Percentiles rank a stretch among this genome's conserved stretches.
These are phyloP conservation scores for Pichia manshurica DNA, from an alignment of 805 yeast genomes.

Conservation along the genomic window DNA sequence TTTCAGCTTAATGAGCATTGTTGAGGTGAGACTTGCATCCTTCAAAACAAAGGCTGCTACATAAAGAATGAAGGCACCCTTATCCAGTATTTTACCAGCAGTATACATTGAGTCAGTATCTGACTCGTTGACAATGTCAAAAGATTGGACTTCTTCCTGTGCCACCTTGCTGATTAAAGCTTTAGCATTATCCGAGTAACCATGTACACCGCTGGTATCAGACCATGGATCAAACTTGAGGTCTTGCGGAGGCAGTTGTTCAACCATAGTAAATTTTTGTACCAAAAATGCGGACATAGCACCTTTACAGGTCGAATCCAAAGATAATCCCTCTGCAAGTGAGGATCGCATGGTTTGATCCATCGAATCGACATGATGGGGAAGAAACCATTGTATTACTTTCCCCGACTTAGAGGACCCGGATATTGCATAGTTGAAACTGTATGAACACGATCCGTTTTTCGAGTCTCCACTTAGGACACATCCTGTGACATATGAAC, in stretches of 20 bases:
- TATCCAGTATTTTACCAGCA: slow-evolving; percentile 82
- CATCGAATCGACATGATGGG: slow-evolving; percentile 43
- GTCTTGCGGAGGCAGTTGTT: slow-evolving; percentile 26
- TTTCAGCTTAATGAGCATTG: slow-evolving; percentile 54
- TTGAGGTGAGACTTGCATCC: slow-evolving; percentile 46
- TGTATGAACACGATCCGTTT: slow-evolving; percentile 25
- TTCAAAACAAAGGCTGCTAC: slow-evolving; percentile 61
- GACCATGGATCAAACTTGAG: slow-evolving; percentile 57
- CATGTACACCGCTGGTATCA: slow-evolving; percentile 35
- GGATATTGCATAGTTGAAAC: slow-evolving; percentile 33
- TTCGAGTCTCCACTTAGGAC: slow-evolving; percentile 37
- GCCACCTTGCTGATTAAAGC: slow-evolving; percentile 43
- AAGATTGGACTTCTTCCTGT: slow-evolving; percentile 42
- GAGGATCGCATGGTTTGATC: slow-evolving; percentile 18
- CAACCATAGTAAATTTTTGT: slow-evolving; percentile 27
- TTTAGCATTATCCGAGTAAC: slow-evolving; percentile 33
- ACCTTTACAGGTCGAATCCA: slow-evolving; percentile 54
- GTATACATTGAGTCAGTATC: slow-evolving; percentile 82
- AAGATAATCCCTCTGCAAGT: slow-evolving; percentile 24
- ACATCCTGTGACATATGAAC: slow-evolving; percentile 49
- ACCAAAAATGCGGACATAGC: slow-evolving; percentile 42
- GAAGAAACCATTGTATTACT: slow-evolving; percentile 43
- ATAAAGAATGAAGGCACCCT: slow-evolving; percentile 81
- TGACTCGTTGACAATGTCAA: slow-evolving; percentile 51
- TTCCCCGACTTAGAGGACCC: slow-evolving; percentile 23